Conservation (phyloP, 164 flowering plant genomes). For the Buxus sempervirens region DNA sequence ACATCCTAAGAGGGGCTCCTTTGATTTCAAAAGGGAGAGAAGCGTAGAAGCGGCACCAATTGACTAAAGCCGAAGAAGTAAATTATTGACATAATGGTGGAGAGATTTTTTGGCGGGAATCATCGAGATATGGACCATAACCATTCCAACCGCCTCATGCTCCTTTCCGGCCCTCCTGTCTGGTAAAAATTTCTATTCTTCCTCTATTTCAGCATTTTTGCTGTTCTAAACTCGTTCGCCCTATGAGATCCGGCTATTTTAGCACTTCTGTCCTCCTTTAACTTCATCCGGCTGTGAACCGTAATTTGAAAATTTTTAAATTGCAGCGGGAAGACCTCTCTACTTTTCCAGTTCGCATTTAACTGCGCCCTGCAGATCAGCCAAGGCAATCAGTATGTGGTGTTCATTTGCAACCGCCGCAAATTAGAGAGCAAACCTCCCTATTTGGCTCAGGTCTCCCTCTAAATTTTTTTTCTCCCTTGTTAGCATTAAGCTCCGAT, state of each 20-base stretch:
- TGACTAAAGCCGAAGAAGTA: too few species aligned
- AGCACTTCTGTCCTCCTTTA: not conserved
- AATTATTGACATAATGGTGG: slow-evolving; percentile 28
- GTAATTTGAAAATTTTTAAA: not conserved
- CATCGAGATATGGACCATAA: not conserved
- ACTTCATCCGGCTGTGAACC: not conserved
- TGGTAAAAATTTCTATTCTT: slow-evolving; percentile 34
- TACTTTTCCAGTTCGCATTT: slow-evolving; percentile 78
- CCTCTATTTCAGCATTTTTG: not conserved
- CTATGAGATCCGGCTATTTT: not conserved
- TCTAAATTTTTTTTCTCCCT: not conserved
- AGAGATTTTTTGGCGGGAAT: slow-evolving; percentile 40
- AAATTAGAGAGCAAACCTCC: slow-evolving; percentile 69
- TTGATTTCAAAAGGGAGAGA: too few species aligned
- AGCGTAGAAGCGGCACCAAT: too few species aligned
- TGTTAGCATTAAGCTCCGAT: not conserved
- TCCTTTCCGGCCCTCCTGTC: slow-evolving; percentile 82
- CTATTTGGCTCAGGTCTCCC: slow-evolving; percentile 58
- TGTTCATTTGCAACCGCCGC: slow-evolving; percentile 67
- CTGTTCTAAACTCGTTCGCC: too few species aligned
- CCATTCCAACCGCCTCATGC: slow-evolving; percentile 24
- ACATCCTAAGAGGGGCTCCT: too few species aligned
- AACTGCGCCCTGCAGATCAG: slow-evolving; percentile 36
- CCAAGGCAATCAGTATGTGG: slow-evolving; percentile 25
- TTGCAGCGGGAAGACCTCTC: slow-evolving; percentile 82